Conservation (phyloP, 192 early-diverging fungal species). For the Phlyctochytrium arcticum region DNA sequence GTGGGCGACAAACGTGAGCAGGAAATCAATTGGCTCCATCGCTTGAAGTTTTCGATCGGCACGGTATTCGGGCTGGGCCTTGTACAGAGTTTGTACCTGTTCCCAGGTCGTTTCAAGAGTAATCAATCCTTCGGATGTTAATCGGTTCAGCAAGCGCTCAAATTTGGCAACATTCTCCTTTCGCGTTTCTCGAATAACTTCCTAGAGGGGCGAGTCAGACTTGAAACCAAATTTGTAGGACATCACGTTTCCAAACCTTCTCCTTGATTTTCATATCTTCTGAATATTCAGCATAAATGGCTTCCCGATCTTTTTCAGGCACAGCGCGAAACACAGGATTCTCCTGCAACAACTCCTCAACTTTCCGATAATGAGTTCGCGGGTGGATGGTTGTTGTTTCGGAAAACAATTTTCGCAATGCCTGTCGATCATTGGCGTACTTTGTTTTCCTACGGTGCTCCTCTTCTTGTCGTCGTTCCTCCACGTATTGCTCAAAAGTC, state of each 20-base stretch:
- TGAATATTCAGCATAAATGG: constrained; percentile 71
- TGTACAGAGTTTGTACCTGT: constrained; percentile 52
- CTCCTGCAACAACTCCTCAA: constrained; percentile 52
- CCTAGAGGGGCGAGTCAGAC: constrained; percentile 20
- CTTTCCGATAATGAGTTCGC: constrained; percentile 50
- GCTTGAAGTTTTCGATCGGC: constrained; percentile 48
- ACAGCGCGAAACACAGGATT: constrained; percentile 62
- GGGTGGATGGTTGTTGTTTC: constrained; percentile 46
- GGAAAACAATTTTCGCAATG: constrained; percentile 53
- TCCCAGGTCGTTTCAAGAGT: constrained; percentile 56
- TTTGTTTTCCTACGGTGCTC: constrained; percentile 47
- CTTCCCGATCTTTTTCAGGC: constrained; percentile 55
- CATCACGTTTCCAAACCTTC: constrained; percentile 40
- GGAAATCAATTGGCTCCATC: constrained; percentile 77
- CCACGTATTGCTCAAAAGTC: constrained; percentile 73
- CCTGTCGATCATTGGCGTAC: constrained; percentile 46
- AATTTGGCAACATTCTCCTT: constrained; percentile 63
- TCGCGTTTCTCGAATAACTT: constrained; percentile 53
- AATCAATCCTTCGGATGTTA: constrained; percentile 39
- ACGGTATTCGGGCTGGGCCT: constrained; percentile 46
- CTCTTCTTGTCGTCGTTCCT: constrained; percentile 55
- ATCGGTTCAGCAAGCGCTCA: constrained; percentile 46
- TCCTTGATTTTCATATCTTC: constrained; percentile 61
- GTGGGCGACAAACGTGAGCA: constrained; percentile 78
- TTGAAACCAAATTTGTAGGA: no score